Base-by-base conservation (phyloP, 202 grass and related monocot genomes). In the Zoysia matrella region DNA sequence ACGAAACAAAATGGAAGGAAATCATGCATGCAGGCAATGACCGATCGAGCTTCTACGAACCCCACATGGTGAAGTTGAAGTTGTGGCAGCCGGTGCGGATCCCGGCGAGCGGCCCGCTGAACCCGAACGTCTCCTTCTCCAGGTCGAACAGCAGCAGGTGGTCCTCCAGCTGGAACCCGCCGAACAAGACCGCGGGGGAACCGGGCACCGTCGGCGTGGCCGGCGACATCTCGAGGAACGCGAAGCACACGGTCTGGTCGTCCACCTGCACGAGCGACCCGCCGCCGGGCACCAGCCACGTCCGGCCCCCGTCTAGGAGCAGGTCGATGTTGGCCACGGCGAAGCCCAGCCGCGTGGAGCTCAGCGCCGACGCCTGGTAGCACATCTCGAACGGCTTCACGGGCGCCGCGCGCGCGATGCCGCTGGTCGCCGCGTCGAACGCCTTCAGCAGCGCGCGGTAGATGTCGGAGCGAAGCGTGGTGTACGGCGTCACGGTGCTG, bases 391-490 rank as follows among this genome's bases (percentile, higher is more conserved):
- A 90, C 5, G 22, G 88, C 46, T 42, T 43, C n/a, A 60, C 43
- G 1, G 11, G 48, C 36, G 69, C 7, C 49, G 46, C 76, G 4
- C 79, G 52, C 43, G 82, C 61, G 56, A 83, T 42, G 18, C 11
- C 57, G 10, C 16, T 55, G 5, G 85, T 86, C 0, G 60, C 85
- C 1, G 43, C 81, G 36, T 64, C 74, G 76, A 92, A 92, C 4
- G 87, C 77, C 6, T 39, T 36, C 52, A 72, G 41, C 11, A 92
- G 54, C 36, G 61, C 40, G 16, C 58, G 49, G 76, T 88, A 95
- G 53, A 95, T 80, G 60, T 95, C 76, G 63, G 75, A 51, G 15
- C 82, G 82, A 11, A 90, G 76, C 47, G 80, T 80, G 7, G 87
- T 92, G 76, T 88, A 92, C 0, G 85, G 54, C 47, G 67, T 52